Evolutionary conservation across 2,329 filamentous ascomycete genomes (phyloP).

Genomic region (Fusarium foetens): DNA sequence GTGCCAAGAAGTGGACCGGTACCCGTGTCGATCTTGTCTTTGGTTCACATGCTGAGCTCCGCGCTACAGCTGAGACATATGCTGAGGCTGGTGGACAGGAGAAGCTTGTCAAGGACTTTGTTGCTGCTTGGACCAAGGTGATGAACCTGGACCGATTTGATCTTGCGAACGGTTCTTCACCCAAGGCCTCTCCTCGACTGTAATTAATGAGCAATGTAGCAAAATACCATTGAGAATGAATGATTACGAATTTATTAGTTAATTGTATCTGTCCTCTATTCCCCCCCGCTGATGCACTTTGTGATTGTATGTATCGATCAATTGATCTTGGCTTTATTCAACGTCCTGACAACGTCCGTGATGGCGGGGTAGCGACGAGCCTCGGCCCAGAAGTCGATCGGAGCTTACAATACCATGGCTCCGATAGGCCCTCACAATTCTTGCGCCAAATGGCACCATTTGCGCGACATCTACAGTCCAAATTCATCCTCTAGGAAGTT

Average conservation of each 20-base stretch:
- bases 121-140: constrained; percentile 77
- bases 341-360: background rate
- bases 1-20: constrained; percentile 74
- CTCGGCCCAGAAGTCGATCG: background rate
- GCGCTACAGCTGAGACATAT: constrained; percentile 77
- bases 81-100: constrained; percentile 66
- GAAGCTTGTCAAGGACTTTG: constrained; percentile 78
- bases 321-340: background rate
- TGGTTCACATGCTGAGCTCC: constrained; percentile 77
- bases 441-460: background rate
- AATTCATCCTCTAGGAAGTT: rapidly evolving
- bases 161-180: constrained; percentile 11
- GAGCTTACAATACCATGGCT: background rate
- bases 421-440: background rate
- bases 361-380: background rate
- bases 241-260: constrained; percentile 16
- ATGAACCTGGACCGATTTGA: constrained; percentile 80
- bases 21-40: constrained; percentile 77
- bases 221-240: constrained; percentile 40
- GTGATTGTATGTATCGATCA: background rate
- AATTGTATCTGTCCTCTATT: background rate
- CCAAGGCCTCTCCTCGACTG: constrained; percentile 32
- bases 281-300: background rate
- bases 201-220: constrained; percentile 40
- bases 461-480: background rate